These are phyloP conservation scores for Bauhinia variegata DNA, from an alignment of 306 rosid genomes.

Conservation along the genomic window DNA sequence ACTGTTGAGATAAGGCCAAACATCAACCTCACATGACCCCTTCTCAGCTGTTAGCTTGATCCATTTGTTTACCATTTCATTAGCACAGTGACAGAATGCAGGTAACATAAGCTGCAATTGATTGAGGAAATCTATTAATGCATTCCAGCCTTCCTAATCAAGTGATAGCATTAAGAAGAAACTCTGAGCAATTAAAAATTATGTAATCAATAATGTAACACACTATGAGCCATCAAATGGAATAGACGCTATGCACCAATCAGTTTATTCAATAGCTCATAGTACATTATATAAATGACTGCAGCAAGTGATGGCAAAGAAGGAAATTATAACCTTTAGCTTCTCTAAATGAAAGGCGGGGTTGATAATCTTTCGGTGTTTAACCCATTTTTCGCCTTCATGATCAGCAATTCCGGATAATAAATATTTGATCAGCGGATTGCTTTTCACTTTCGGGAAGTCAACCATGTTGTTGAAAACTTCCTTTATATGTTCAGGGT, in stretches of 20 bases:
- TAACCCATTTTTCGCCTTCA: conserved; percentile 49
- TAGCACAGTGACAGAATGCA: conserved; percentile 26
- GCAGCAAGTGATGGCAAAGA: too few species aligned
- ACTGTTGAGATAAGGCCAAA: neutral
- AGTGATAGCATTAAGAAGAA: too few species aligned
- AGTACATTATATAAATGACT: too few species aligned
- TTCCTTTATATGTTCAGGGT: conserved; percentile 32
- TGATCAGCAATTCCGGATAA: conserved; percentile 3
- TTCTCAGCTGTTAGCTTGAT: conserved; percentile 11
- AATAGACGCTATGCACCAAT: too few species aligned
- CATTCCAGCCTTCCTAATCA: too few species aligned
- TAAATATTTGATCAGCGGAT: conserved; percentile 19
- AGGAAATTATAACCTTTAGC: conserved; percentile 43
- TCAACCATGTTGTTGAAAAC: conserved; percentile 3
- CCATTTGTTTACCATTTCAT: conserved; percentile 39
- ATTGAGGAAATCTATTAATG: too few species aligned
- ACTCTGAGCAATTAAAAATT: too few species aligned
- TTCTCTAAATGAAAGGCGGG: conserved; percentile 47
- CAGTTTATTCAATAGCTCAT: too few species aligned
- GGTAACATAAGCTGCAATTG: conserved; percentile 32
- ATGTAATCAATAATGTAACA: too few species aligned
- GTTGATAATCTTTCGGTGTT: conserved; percentile 40
- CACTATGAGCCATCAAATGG: too few species aligned
- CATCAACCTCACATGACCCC: conserved; percentile 11
- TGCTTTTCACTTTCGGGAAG: neutral